Conservation (phyloP, 2,329 filamentous ascomycete species). For the Fonsecaea monophora region DNA sequence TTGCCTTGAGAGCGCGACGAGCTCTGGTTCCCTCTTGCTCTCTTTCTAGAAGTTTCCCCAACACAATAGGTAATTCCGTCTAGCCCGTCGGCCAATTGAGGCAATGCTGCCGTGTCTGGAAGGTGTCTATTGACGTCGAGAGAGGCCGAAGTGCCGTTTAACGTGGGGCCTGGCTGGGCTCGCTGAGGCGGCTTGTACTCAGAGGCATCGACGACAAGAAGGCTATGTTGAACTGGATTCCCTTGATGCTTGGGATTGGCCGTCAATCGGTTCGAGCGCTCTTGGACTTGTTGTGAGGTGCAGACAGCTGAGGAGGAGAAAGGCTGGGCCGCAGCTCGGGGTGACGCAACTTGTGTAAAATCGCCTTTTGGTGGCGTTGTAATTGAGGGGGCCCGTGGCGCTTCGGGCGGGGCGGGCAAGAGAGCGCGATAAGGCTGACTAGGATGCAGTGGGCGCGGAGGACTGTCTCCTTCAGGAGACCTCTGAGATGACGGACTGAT, state of each 20-base stretch:
- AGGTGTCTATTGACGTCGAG: not conserved
- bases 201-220: not conserved
- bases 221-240: not conserved
- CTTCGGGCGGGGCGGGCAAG: not conserved
- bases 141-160: not conserved
- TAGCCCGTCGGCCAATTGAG: not conserved
- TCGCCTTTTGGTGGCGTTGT: not conserved
- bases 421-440: conserved; percentile 7
- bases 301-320: not conserved
- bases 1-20: not conserved
- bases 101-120: not conserved
- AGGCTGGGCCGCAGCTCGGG: not conserved
- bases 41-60: not conserved
- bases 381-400: conserved; percentile 10
- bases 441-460: not conserved
- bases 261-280: not conserved
- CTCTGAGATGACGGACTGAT: not conserved
- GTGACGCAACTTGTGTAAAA: not conserved
- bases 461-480: not conserved
- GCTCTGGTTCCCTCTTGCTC: not conserved
- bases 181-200: not conserved
- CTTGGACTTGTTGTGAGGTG: not conserved
- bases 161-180: not conserved
- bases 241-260: not conserved
- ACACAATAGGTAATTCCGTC: not conserved